Evolutionary conservation across 164 flowering plant genomes (phyloP).

Genomic region (Saururus chinensis): DNA sequence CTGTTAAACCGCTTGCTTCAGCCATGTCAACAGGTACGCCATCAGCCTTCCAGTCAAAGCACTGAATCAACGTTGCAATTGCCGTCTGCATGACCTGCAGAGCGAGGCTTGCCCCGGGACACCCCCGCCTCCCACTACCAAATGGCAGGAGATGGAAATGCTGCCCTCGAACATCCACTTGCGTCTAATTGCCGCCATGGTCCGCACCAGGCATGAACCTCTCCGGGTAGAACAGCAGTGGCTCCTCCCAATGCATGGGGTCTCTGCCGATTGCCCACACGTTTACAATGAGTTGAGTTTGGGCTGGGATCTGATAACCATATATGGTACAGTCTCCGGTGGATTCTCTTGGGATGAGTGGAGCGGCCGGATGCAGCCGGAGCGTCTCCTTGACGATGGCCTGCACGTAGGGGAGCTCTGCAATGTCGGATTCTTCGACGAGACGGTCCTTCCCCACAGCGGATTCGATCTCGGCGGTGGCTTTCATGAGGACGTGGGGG

Average conservation of each 20-base stretch:
- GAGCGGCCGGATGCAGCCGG: slow-evolving; percentile 49
- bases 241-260: slow-evolving; percentile 44
- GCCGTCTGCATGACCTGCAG: slow-evolving; percentile 19
- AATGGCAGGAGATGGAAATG: slow-evolving; percentile 40
- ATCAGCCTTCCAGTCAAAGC: slow-evolving; percentile 42
- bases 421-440: slow-evolving; percentile 29
- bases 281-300: slow-evolving; percentile 33
- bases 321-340: slow-evolving; percentile 21
- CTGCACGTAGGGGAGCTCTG: slow-evolving; percentile 33
- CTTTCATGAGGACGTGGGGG: slow-evolving; percentile 20
- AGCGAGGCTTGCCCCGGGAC: slow-evolving; percentile 37
- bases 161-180: slow-evolving; percentile 25
- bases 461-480: slow-evolving; percentile 23
- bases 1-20: too few relatives aligned
- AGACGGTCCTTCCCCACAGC: slow-evolving; percentile 27
- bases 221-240: slow-evolving; percentile 46
- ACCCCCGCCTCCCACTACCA: slow-evolving; percentile 46
- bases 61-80: slow-evolving; percentile 35
- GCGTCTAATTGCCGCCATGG: slow-evolving; percentile 3
- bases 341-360: slow-evolving; percentile 28
- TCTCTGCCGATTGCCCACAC: slow-evolving; percentile 52
- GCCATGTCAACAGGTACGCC: slow-evolving; percentile 20
- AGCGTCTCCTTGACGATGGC: slow-evolving; percentile 46
- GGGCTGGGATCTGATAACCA: slow-evolving; percentile 43
- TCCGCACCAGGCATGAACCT: slow-evolving; percentile 35